Evolutionary conservation across 345 rosid species (phyloP), one percentile per base, ranked within the genome.

Genomic region (Melaleuca alternifolia): DNA sequence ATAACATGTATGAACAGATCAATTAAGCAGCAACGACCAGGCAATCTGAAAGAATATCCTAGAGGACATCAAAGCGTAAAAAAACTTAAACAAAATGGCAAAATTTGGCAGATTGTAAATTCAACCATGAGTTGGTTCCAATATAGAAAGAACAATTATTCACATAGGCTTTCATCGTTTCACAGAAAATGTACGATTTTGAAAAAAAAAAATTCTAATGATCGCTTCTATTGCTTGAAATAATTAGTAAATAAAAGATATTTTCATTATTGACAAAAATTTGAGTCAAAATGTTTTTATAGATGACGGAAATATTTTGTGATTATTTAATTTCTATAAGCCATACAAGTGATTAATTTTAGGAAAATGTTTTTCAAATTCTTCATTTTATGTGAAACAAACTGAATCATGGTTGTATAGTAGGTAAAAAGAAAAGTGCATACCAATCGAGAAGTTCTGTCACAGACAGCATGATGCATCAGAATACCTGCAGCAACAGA

Each of bases 401-500:
- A 41, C 41, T 4, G 41, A 41, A 41, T 41, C 41, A 41, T 41
- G 41, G 24, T 71, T 18, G 21, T 37, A 71, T 37, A 2, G 4
- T 33, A 71, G 81, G 81, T 71, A 71, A 71, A 37, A 71, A 23
- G 52, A 51, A 56, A 50, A 46, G 54, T 82, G 53, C n/a, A n/a
- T 93, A 97, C 99, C 99, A 95, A 90, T 90, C 94, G 96, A 85
- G 93, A 89, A 85, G 86, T 89, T 94, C 97, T 90, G 91, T 97
- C 98, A 88, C 93, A 93, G 83, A 95, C 97, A 75, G 98, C 98
- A 57, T 96, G 98, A 89, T 94, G 99, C 99, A 96, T 95, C 62
- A 96, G 88, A 89, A 95, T 93, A 92, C 98, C 99, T 3, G 98
- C 96, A 84, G 99, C 99, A 87, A 97, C 99, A 46, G 99, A 97